Evolutionary conservation across 495 filamentous ascomycete species (phyloP), one percentile per base, ranked within the genome.

Genomic region (Hyaloscypha finlandica): DNA sequence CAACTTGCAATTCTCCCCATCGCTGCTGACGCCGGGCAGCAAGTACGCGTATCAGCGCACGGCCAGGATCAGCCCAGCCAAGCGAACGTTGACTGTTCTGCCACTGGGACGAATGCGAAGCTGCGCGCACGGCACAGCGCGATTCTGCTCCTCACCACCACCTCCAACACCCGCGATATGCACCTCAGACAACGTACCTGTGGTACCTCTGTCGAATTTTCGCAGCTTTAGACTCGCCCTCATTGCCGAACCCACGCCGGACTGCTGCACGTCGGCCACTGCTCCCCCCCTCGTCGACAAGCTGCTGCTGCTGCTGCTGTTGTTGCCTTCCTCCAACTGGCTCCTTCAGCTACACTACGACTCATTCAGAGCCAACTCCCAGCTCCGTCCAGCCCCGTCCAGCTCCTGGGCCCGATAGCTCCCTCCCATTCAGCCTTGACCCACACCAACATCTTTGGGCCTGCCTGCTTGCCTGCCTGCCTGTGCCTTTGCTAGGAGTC

Each of bases 361-460:
- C 16, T 48, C 55, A 53, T 33, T 22, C 29, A 62, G 51, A 68
- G 59, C 54, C 35, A 64, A 31, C 59, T 68, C 42, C 35, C 25
- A 37, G 35, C 35, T 2, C 25, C 25, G 25, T 37, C 35, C 42
- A 54, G 59, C 48, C 16, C 31, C 56, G 9, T 37, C 56, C 52
- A 65, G 33, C 61, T 48, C 42, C 42, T 48, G 42, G 16, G 11
- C 9, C 42, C 42, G 42, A 48, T 48, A 48, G 42, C 42, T 61
- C 66, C 61, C 20, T 56, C 59, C 64, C 61, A 53, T 66, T 63
- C 64, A 66, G 64, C 68, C 68, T 64, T 51, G 63, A 65, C 63
- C 65, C 62, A 70, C 68, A 66, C 59, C 68, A 68, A 67, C 59
- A 51, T 60, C 20, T 30, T 63, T 4, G 55, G 48, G 55, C 42